phyloP scores from a whole-genome alignment of 257 asterid species.

The Solanum clarkiae region DNA sequence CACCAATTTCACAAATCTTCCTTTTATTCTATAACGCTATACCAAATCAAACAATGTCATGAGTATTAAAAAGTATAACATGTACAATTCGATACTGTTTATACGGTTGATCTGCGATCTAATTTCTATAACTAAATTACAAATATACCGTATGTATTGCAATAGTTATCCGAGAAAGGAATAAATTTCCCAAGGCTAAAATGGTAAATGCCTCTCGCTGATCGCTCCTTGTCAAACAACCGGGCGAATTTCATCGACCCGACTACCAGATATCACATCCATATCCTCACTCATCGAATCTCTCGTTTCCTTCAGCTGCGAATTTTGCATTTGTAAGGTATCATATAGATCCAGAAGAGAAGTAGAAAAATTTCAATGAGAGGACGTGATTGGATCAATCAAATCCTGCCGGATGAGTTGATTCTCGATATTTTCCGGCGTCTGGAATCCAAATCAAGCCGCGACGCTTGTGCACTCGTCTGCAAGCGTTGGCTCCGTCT shows the following conservation, averaged over 20 bases:
- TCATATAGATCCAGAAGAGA: neutral
- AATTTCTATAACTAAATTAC: neutral
- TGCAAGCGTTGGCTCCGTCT: conserved; percentile 86
- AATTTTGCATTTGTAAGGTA: neutral
- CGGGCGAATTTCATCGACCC: neutral
- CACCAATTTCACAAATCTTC: too few species aligned
- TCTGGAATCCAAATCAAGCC: conserved; percentile 43
- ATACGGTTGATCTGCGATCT: neutral
- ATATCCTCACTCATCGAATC: neutral
- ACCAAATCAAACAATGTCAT: too few species aligned
- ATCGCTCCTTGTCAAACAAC: neutral
- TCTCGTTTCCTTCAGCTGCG: neutral
- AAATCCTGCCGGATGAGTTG: conserved; percentile 54
- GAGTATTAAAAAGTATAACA: neutral
- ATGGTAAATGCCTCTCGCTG: neutral
- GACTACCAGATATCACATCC: neutral
- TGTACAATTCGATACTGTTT: neutral
- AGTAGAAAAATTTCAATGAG: conserved; percentile 17
- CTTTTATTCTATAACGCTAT: too few species aligned
- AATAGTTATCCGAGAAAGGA: neutral
- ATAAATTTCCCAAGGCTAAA: neutral
- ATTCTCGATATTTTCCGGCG: conserved; percentile 44
- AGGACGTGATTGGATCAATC: conserved; percentile 51
- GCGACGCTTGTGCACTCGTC: conserved; percentile 66
- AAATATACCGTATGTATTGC: neutral